Base-by-base conservation (phyloP, 176 grass and related monocot genomes). In the Hordeum marinum region DNA sequence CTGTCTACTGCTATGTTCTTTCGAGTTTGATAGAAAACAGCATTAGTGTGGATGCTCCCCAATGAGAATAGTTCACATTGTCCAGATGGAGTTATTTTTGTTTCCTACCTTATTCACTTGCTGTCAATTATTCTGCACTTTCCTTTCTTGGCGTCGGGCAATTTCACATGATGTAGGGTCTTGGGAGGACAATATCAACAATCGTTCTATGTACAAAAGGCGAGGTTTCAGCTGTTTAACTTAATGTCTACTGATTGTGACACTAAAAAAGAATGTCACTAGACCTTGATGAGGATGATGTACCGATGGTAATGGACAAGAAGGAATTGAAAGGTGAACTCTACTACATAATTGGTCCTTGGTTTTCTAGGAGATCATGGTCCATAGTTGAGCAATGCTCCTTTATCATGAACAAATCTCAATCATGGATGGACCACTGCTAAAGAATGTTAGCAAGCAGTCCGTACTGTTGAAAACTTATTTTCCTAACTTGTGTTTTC, bases 181-280 rank as follows among this genome's bases (percentile, higher is more conserved):
- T 98, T 84, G 95, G 92, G 39, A 98, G 94, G 87, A 98, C 95
- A 36, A 80, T 98, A 82, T 98, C 95, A 18, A 94, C 83, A 2
- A 98, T 98, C 43, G 85, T 92, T n/a, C 88, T 98, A 39, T 29
- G 90, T 98, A 73, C 92, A 35, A 87, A 58, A 98, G 82, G 88
- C 94, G 82, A 98, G 82, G 87, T 27, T 80, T 88, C 87, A 93
- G 66, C 95, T 94, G 63, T 87, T 87, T 34, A 86, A 73, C 41
- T 98, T 91, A 79, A 93, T 86, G 80, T 82, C 82, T 67, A 48
- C 24, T 85, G 74, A 88, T 79, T 87, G 78, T 29, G 74, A 76
- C 43, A 11, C 37, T 74, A 76, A 46, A 26, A 94, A 80, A 29
- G 29, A 29, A 29, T 62, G 69, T 87, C 92, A 72, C 68, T 80